A percentile compares a stretch with the other conserved stretches of the same genome.
Conservation (phyloP, 257 asterid species). For the Primulina huaijiensis region DNA sequence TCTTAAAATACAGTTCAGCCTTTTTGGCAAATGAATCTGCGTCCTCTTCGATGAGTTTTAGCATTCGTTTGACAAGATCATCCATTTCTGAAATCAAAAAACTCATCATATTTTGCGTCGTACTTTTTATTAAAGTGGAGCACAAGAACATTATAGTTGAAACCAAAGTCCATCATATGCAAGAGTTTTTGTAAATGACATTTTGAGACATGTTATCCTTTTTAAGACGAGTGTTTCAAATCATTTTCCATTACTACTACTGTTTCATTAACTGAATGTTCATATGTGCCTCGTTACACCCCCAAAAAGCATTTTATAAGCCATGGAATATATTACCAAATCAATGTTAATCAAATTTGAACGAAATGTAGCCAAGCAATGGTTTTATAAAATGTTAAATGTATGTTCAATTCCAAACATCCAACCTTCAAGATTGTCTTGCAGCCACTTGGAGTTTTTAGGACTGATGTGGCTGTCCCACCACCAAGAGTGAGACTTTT, state of each 20-base stretch:
- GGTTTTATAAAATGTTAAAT: not conserved
- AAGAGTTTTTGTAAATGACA: not conserved
- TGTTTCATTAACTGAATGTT: not conserved
- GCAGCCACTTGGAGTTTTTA: conserved; percentile 69
- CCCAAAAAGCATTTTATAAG: too few species aligned
- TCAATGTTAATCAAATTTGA: too few species aligned
- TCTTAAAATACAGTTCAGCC: conserved; percentile 70
- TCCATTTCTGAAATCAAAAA: conserved; percentile 68
- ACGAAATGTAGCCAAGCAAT: not conserved
- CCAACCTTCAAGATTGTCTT: conserved; percentile 59
- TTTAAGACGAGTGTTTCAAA: conserved; percentile 12
- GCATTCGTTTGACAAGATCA: conserved; percentile 57
- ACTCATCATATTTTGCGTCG: conserved; percentile 27
- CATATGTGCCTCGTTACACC: not conserved
- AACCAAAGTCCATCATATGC: conserved; percentile 6
- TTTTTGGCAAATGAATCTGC: conserved; percentile 73
- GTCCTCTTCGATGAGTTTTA: conserved; percentile 74
- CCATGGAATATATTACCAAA: too few species aligned
- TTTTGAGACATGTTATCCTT: conserved; percentile 2
- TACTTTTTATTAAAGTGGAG: conserved; percentile 14
- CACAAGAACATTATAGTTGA: not conserved
- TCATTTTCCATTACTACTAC: not conserved
- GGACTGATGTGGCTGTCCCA: conserved; percentile 84
- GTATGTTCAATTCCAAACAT: not conserved
- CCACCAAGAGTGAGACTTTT: conserved; percentile 77